Base-by-base conservation (phyloP, 2,329 filamentous ascomycete genomes). In the Hymenoscyphus fraxineus region DNA sequence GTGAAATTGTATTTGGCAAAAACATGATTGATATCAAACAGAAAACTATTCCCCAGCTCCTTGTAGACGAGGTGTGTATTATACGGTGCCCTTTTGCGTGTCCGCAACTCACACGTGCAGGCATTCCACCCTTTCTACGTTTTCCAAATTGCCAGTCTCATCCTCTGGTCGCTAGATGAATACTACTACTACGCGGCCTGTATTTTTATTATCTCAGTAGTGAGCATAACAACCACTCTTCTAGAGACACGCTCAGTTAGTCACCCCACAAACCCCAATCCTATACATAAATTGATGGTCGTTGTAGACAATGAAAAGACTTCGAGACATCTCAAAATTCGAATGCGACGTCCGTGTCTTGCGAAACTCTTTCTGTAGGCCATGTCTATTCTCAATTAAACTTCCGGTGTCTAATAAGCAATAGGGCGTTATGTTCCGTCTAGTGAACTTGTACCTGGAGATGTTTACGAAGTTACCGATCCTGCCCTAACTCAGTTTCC, bases 131-230 rank as follows among this genome's bases (percentile, higher is more conserved):
- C 95, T 0, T 99, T 99, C 76, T 99, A 99, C 76, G 90, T 99
- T 63, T 99, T 99, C 75, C 95, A 99, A 78, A 89, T 98, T 72
- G 94, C 93, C 58, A 98, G 95, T 80, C 81, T 99, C 69, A 78
- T 96, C 51, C 85, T 99, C 3, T 99, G 95, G 95, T 97, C 94
- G 10, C 75, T 97, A 70, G 95, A 99, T 74, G 84, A 96, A 72
- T 99, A 99, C 77, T 99, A 97, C 76, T 99, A 98, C 79, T 99
- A 99, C 77, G 95, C 95, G 4, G 84, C 88, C 16, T 96, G 93
- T 75, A 99, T 99, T 71, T 96, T 99, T 72, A 75, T 94, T 66
- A 98, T 99, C 77, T 99, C 96, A 0, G 84, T 95, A 56, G 90
- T 93, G 71, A 98, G 94, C 77, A 97, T 99, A 72, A 85, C 87